Evolutionary conservation across 768 basidiomycete genomes (phyloP), one percentile per base, ranked within the genome.

Genomic region (Mycena belliarum): DNA sequence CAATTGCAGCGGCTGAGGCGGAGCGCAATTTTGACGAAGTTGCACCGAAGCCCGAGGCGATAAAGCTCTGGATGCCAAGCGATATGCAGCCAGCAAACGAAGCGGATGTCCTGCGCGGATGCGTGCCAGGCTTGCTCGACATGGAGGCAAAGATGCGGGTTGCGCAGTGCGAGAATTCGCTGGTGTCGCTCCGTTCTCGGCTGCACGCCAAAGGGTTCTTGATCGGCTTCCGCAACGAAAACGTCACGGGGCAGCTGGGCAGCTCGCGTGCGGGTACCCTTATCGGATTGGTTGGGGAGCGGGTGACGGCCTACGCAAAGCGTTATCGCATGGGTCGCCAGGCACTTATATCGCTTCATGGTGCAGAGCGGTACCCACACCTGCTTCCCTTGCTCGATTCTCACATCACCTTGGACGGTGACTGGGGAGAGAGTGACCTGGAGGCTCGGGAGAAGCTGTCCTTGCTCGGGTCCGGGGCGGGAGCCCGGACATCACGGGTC

Each of bases 131-230:
- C 9, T 21, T 63, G 0, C 9, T 18, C 23, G 44, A 43, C 1
- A 58, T 48, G 46, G 64, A 65, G 28, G 32, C 40, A 2, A 52
- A 47, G 25, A 24, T 65, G 10, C 55, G 64, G 0, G 26, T 25
- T 0, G 46, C 33, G 2, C 64, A 65, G 21, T 57, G 54, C 25
- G 7, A 23, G 16, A 40, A 57, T 20, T 24, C 54, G 0, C 52
- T 65, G 1, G 21, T 46, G 3, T 4, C 23, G 2, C 16, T 65
- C 0, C 57, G 61, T 15, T 18, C 41, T 0, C 40, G 58, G 2
- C 47, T 65, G 0, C 55, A 65, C 32, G 42, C 51, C 4, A 60
- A 65, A 24, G 32, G 46, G 1, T 52, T 54, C 26, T 15, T 65
- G 2, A 63, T 65, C 12, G 10, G 2, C 0, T 63, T 52, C 6